Base-by-base conservation (phyloP, 108 stramenopile genomes). In the Skeletonema costatum region DNA sequence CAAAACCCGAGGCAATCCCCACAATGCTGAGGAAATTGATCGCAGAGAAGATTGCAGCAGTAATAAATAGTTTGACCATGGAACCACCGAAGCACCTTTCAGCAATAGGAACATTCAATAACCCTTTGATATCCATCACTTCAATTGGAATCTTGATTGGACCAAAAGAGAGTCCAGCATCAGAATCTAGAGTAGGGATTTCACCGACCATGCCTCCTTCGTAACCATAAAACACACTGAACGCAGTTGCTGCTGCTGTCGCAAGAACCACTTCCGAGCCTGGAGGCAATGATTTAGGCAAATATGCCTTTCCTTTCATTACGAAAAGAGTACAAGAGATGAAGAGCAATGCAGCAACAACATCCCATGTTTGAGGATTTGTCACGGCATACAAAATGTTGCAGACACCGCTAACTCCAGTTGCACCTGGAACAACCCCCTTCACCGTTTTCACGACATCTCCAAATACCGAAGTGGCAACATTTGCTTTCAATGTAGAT, bases 21-120 rank as follows among this genome's bases (percentile, higher is more conserved):
- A 92, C 89, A 69, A 89, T 90, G 32, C 84, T 83, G 53, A 92
- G 83, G 77, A 91, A 95, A 83, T 95, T 92, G 32, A 95, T 88
- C 35, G 71, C 92, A 17, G 94, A 89, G 70, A 95, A 95, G 19
- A 90, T 44, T 14, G 80, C 39, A 6, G 90, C 80, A 12, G 90
- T 84, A 19, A 85, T 66, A 19, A 84, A 78, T 12, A 95, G 83
- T 32, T 79, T 66, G 41, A 75, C 35, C 48, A 61, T 82, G 5
- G 88, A 88, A 59, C 90, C 87, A 66, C 85, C 90, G 64, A 93
- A 90, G 62, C 78, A 80, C 51, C 75, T 83, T 17, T 89, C 86
- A 32, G 74, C 83, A 32, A 89, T 73, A 2, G 93, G 91, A 11
- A 86, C 88, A 39, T 91, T 66, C 67, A 83, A 35, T n/a, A 90